phyloP scores from a whole-genome alignment of 441 rosid species.

The Biscutella laevigata region DNA sequence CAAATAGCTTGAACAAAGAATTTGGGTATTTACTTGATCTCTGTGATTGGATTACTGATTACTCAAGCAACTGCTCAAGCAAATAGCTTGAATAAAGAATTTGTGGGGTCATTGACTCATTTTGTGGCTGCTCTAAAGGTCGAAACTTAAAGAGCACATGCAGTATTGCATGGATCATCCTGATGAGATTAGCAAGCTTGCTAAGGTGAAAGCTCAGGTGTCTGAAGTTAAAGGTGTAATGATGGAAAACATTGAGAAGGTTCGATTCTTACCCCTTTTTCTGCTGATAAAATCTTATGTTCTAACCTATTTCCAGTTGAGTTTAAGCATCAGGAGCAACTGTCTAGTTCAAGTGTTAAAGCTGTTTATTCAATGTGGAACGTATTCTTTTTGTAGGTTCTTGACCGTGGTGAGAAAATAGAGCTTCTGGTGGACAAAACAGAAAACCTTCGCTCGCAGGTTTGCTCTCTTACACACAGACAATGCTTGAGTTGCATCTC shows the following conservation, averaged over 20 bases:
- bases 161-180: slow-evolving; percentile 48
- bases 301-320: background rate
- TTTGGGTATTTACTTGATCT: slow-evolving; percentile 44
- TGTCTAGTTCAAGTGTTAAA: no score
- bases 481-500: background rate
- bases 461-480: slow-evolving; percentile 20
- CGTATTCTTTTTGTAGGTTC: slow-evolving; percentile 49
- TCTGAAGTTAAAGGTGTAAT: slow-evolving; percentile 60
- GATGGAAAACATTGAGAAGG: slow-evolving; percentile 73
- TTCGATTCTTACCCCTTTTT: background rate
- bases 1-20: no score
- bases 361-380: background rate
- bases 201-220: slow-evolving; percentile 53
- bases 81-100: no score
- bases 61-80: no score
- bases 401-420: slow-evolving; percentile 90
- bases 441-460: slow-evolving; percentile 90
- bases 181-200: slow-evolving; percentile 57
- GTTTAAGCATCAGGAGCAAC: background rate
- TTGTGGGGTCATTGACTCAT: background rate
- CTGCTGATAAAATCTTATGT: background rate
- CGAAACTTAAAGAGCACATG: slow-evolving; percentile 57
- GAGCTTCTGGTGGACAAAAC: slow-evolving; percentile 91
- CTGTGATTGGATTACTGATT: no score
- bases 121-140: slow-evolving; percentile 26